These are phyloP conservation scores for Stereocaulon alpinum DNA, from an alignment of 495 filamentous ascomycete genomes.

Conservation along the genomic window DNA sequence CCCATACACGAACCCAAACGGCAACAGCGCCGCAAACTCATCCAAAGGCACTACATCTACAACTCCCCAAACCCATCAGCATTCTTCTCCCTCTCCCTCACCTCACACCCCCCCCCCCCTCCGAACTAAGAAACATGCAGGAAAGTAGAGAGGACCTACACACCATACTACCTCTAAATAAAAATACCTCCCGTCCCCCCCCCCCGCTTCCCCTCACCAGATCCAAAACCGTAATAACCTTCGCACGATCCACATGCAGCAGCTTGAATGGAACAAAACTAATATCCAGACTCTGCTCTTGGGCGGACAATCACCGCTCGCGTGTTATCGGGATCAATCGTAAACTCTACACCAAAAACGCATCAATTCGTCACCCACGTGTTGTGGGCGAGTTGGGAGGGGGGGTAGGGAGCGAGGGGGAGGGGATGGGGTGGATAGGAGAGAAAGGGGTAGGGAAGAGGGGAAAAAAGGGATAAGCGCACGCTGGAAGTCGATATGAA, in stretches of 20 bases:
- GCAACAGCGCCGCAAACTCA: not conserved
- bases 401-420: no score
- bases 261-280: not conserved
- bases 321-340: not conserved
- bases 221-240: constrained; percentile 3
- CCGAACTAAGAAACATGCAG: not conserved
- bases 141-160: no score
- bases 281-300: not conserved
- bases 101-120: no score
- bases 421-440: not conserved
- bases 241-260: not conserved
- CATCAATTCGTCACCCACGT: no score
- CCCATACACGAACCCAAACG: constrained; percentile 7
- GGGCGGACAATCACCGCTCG: not conserved
- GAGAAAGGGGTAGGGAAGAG: not conserved
- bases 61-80: not conserved
- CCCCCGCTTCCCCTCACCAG: not conserved
- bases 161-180: constrained; percentile 3
- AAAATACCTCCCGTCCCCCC: not conserved
- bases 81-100: not conserved
- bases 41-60: not conserved
- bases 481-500: not conserved
- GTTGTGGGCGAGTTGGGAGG: no score
- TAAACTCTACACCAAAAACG: no score
- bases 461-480: not conserved